These are phyloP conservation scores for Eimeria tenella DNA, from an alignment of 169 alveolate species.

Conservation along the genomic window DNA sequence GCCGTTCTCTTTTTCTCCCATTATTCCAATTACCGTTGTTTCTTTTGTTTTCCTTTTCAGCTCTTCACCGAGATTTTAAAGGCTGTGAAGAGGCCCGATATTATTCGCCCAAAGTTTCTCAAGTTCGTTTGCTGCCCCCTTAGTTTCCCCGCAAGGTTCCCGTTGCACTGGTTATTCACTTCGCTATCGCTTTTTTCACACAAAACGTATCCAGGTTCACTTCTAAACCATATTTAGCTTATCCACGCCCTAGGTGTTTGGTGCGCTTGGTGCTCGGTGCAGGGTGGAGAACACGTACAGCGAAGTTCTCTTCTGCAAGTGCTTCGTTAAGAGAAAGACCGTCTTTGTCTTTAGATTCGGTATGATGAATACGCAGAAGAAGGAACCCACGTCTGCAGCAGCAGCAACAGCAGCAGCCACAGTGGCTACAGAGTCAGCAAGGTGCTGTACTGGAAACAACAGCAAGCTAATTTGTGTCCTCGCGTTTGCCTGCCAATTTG, in stretches of 20 bases:
- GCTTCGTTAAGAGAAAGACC: slow-evolving; percentile 79
- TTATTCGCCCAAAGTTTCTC: not conserved
- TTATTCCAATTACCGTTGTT: not conserved
- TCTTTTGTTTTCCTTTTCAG: not conserved
- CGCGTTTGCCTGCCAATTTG: not conserved
- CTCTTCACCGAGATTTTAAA: slow-evolving; percentile 39
- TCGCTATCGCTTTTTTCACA: no score
- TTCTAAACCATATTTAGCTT: no score
- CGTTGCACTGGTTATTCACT: not conserved
- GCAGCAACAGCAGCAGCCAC: not conserved
- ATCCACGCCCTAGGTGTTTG: no score
- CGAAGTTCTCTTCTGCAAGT: slow-evolving; percentile 84
- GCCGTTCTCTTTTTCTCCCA: no score
- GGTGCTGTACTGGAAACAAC: not conserved
- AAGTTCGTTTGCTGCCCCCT: not conserved
- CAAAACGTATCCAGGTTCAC: no score
- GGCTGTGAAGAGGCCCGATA: slow-evolving; percentile 8
- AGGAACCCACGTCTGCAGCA: not conserved
- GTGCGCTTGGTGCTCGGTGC: not conserved
- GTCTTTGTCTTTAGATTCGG: slow-evolving; percentile 85
- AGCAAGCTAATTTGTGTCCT: not conserved
- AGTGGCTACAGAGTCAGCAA: not conserved
- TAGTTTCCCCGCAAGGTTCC: not conserved
- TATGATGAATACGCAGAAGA: not conserved
- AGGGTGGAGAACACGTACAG: slow-evolving; percentile 85